Evolutionary conservation across 129 eudicot genomes (phyloP).

Genomic region (Saposhnikovia divaricata): DNA sequence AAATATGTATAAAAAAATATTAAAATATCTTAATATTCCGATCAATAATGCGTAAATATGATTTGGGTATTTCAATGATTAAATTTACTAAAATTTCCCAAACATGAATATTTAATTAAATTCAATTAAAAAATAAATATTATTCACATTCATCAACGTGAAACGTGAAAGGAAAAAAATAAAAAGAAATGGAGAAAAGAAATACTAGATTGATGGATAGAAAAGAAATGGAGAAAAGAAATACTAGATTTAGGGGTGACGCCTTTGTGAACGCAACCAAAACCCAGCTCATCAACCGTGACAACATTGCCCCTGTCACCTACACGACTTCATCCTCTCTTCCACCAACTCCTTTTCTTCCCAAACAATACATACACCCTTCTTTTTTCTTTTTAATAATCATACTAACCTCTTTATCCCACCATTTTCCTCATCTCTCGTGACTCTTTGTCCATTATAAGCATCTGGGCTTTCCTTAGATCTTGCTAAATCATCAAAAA

Average conservation of each 20-base stretch:
- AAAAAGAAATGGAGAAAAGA: no score
- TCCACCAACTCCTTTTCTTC: background rate
- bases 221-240: background rate
- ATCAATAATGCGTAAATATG: no score
- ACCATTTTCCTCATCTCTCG: background rate
- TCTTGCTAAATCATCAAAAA: background rate
- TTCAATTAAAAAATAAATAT: no score
- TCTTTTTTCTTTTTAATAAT: background rate
- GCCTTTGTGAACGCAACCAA: background rate
- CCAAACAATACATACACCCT: background rate
- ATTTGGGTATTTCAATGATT: no score
- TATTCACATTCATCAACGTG: no score
- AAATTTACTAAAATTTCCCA: no score
- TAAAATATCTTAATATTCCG: no score
- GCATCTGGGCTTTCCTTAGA: background rate
- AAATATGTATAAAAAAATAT: no score
- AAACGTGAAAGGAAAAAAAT: no score
- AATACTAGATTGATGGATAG: background rate
- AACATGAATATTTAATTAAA: no score
- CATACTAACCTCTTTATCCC: background rate
- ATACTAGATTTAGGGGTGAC: background rate
- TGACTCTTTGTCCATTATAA: background rate
- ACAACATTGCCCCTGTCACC: constrained; percentile 3
- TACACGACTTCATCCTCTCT: background rate
- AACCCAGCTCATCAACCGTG: background rate